Percentiles rank a stretch among this genome's conserved stretches.
These are phyloP conservation scores for Acephala macrosclerotiorum DNA, from an alignment of 2,329 filamentous ascomycete species.

Conservation along the genomic window DNA sequence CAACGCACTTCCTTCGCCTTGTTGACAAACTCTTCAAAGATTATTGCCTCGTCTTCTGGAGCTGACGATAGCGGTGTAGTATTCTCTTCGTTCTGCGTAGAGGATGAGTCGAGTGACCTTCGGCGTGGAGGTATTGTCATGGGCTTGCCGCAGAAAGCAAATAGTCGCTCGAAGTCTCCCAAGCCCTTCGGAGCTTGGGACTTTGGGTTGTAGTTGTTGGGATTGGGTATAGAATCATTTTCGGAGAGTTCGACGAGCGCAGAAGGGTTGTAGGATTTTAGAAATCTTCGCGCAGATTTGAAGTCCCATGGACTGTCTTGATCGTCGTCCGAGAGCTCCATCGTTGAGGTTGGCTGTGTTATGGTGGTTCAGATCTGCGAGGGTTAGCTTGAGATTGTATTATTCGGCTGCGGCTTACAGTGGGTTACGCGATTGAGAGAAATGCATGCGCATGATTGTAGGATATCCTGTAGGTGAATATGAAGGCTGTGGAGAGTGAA, in stretches of 20 bases:
- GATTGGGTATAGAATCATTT: constrained; percentile 14
- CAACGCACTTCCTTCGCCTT: constrained; percentile 34
- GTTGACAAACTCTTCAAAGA: constrained; percentile 18
- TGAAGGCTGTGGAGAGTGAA: neutral
- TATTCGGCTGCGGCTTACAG: neutral
- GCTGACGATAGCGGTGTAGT: constrained; percentile 30
- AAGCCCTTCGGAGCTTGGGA: constrained; percentile 23
- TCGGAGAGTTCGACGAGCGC: neutral
- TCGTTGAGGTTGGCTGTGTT: neutral
- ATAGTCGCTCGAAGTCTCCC: constrained; percentile 37
- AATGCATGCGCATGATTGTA: neutral
- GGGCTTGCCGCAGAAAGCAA: constrained; percentile 30
- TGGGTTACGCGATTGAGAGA: neutral
- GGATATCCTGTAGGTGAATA: neutral
- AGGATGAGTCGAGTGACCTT: constrained; percentile 25
- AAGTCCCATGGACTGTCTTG: constrained; percentile 10
- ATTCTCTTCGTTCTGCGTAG: constrained; percentile 17
- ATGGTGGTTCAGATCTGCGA: neutral
- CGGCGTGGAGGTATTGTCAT: constrained; percentile 19
- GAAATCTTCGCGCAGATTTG: neutral
- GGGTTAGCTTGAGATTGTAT: neutral
- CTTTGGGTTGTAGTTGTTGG: constrained; percentile 27
- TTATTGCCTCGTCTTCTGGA: constrained; percentile 18
- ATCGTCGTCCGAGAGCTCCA: constrained; percentile 6
- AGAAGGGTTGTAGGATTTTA: neutral